These are phyloP conservation scores for Pterocarpus macrocarpus DNA, from an alignment of 306 rosid species.

Conservation along the genomic window DNA sequence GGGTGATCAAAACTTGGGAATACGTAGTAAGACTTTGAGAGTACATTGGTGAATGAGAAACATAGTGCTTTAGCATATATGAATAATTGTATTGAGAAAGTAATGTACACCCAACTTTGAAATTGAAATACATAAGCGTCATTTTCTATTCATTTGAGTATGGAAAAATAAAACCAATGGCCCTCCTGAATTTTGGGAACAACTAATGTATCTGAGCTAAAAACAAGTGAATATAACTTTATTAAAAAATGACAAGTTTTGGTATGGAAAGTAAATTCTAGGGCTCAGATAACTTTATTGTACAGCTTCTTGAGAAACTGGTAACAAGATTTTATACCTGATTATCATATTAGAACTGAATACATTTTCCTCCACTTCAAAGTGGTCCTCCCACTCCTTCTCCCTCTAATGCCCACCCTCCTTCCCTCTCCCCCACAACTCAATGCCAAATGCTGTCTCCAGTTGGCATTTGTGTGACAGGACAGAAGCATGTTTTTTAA, in stretches of 20 bases:
- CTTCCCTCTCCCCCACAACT: background rate
- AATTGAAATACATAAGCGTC: background rate
- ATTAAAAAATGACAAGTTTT: slow-evolving; percentile 6
- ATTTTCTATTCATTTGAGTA: slow-evolving; percentile 5
- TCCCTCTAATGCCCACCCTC: background rate
- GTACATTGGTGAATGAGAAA: slow-evolving; percentile 33
- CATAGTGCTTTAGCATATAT: slow-evolving; percentile 26
- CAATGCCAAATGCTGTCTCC: background rate
- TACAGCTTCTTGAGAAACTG: background rate
- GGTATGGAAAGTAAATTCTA: slow-evolving; percentile 13
- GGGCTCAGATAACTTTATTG: background rate
- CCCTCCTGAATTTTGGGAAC: background rate
- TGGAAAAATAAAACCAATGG: background rate
- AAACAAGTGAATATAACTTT: background rate
- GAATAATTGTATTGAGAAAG: background rate
- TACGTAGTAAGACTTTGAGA: slow-evolving; percentile 36
- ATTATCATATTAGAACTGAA: background rate
- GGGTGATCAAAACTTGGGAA: slow-evolving; percentile 69
- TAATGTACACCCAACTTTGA: background rate
- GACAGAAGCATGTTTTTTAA: background rate
- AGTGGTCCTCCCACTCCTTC: background rate
- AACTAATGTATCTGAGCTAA: background rate
- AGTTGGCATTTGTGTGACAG: background rate
- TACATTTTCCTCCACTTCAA: background rate
- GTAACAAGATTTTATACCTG: background rate